Evolutionary conservation across 495 filamentous ascomycete genomes (phyloP), one percentile per base, ranked within the genome.

Genomic region (Aspergillus sparsus): DNA sequence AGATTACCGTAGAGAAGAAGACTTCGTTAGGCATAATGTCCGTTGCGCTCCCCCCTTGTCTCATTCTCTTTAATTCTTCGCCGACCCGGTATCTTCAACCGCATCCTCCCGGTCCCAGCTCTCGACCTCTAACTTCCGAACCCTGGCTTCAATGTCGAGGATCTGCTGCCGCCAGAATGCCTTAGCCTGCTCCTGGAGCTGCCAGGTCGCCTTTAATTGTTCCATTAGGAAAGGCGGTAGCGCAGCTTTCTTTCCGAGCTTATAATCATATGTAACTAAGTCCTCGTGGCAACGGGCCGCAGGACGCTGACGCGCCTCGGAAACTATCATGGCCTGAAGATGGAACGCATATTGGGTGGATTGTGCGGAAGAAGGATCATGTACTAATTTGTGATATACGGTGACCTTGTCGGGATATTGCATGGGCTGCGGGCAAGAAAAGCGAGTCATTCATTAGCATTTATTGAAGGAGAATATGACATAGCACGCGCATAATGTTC

Each of bases 231-330:
- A 97, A 0, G 72, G 71, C 39, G 84, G 85, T 61, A 96, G 75
- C 41, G 78, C 64, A 0, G 78, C 74, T 68, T 80, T 83, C 33
- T 62, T 73, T 16, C 77, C 83, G 13, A 70, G 70, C 47, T 71
- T 76, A 71, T 97, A 97, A 73, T 97, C 89, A 73, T 96, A 97
- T 0, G 91, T 76, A 3, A 93, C 88, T 50, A 91, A 84, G 63
- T 95, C 91, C 75, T 97, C 94, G 15, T 85, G 74, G 57, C 91
- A 89, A 39, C 86, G 74, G 21, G 92, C 92, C 2, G 91, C 89
- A n/a, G 86, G 80, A 13, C 94, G 83, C 66, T 87, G 86, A 63
- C 90, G 85, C 37, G 83, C 77, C 74, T 98, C 93, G 6, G 90
- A 95, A 12, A 97, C 71, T 31, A 97, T 83, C 57, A 85, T 72